A percentile compares a stretch with the other conserved stretches of the same genome.
Conservation (phyloP, 1,284 basidiomycete species). For the Rhodotorula sp. region DNA sequence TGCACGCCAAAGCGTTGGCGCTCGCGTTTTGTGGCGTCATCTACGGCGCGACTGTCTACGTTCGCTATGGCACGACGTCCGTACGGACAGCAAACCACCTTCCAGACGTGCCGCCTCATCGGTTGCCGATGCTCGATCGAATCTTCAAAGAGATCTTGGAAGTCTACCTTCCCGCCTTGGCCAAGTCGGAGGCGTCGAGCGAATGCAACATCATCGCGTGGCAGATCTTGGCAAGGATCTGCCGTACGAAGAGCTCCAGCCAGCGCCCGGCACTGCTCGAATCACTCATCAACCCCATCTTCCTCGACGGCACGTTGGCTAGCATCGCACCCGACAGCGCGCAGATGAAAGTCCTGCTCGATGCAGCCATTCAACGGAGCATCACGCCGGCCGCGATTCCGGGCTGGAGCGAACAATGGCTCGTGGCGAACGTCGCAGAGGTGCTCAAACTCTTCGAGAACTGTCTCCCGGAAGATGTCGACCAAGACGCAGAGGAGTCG, state of each 20-base stretch:
- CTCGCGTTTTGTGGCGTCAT: conserved; percentile 7
- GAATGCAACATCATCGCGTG: conserved; percentile 12
- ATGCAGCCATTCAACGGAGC: conserved; percentile 5
- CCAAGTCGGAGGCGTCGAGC: conserved; percentile 1
- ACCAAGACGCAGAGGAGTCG: conserved; percentile 1
- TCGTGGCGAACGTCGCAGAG: conserved; percentile 6
- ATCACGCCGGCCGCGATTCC: conserved; percentile 6
- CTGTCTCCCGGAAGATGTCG: neutral
- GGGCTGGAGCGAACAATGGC: conserved; percentile 27
- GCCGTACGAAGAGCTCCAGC: neutral
- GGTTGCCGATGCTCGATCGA: conserved; percentile 8
- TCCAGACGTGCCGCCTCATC: neutral
- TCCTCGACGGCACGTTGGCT: conserved; percentile 17
- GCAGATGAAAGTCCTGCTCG: conserved; percentile 1
- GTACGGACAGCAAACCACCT: neutral
- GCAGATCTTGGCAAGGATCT: conserved; percentile 16
- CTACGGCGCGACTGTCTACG: conserved; percentile 18
- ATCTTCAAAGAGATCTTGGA: conserved; percentile 8
- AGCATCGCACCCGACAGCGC: neutral
- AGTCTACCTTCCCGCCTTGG: conserved; percentile 2
- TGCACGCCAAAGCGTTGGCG: conserved; percentile 22
- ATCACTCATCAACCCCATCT: conserved; percentile 25
- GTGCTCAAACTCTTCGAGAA: conserved; percentile 10
- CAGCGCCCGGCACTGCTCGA: conserved; percentile 15
- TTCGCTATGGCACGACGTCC: conserved; percentile 7